phyloP scores from a whole-genome alignment of 768 basidiomycete genomes.

The Clitopilus passeckerianus region DNA sequence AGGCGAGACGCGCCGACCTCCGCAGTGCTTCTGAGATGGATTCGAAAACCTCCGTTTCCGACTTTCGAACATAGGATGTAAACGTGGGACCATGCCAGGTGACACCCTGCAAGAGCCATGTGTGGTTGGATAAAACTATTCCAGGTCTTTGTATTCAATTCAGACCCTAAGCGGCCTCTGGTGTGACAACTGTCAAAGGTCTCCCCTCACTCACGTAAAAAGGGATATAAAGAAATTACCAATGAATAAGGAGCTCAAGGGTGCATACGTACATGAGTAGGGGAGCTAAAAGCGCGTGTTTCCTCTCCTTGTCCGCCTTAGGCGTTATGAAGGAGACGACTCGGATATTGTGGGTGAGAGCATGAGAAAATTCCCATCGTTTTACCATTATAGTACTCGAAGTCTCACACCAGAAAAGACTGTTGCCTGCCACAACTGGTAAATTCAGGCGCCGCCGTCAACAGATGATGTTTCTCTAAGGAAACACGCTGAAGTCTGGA shows the following conservation, averaged over 20 bases:
- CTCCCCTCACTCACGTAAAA: not conserved
- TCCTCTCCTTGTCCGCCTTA: not conserved
- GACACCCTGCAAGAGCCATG: not conserved
- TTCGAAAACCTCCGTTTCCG: not conserved
- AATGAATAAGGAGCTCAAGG: not conserved
- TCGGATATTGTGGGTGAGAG: not conserved
- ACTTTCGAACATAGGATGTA: not conserved
- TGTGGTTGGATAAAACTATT: not conserved
- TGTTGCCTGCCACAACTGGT: not conserved
- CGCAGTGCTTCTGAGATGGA: not conserved
- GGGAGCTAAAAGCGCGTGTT: not conserved
- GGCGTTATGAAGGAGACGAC: not conserved
- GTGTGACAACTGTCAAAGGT: not conserved
- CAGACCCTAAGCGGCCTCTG: not conserved
- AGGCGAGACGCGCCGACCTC: not conserved
- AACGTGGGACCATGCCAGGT: not conserved
- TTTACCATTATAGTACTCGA: not conserved
- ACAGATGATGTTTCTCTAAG: not conserved
- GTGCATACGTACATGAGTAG: not conserved
- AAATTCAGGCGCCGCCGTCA: not conserved
- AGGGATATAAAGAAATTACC: not conserved
- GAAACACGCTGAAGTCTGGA: not conserved
- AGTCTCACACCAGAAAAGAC: not conserved
- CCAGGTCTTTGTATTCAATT: not conserved
- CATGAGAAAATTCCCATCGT: constrained; percentile 1